Conservation (phyloP, 345 rosid species). For the Populus nigra region DNA sequence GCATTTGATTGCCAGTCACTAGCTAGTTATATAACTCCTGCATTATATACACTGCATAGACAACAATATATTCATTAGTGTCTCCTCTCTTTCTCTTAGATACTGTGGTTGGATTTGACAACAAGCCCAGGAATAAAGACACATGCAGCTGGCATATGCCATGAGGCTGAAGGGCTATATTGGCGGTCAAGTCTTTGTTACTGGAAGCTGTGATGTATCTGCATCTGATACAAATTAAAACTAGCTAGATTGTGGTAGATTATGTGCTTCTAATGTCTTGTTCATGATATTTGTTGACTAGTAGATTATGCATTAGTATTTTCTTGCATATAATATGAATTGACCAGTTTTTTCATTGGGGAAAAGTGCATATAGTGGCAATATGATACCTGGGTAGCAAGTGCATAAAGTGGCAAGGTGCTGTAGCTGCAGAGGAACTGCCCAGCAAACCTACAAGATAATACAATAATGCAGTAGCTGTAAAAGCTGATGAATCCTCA, state of each 20-base stretch:
- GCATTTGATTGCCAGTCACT: neutral
- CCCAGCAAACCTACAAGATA: constrained; percentile 61
- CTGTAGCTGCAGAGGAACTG: constrained; percentile 96
- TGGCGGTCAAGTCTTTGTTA: neutral
- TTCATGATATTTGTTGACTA: neutral
- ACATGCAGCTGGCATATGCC: neutral
- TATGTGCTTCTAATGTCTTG: neutral
- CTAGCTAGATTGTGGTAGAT: neutral
- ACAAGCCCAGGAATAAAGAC: neutral
- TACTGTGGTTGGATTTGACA: neutral
- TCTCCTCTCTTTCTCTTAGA: neutral
- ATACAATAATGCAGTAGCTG: neutral
- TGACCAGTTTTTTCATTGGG: neutral
- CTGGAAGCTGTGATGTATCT: neutral
- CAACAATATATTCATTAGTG: neutral
- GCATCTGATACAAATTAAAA: neutral
- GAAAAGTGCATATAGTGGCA: constrained; percentile 71
- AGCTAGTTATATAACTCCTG: neutral
- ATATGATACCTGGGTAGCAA: constrained; percentile 51
- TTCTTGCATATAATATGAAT: neutral
- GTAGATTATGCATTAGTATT: neutral
- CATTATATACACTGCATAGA: neutral
- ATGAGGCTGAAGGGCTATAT: neutral
- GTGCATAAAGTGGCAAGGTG: constrained; percentile 90
- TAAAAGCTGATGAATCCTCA: neutral